These are phyloP conservation scores for Elongisporangium anandrum DNA, from an alignment of 352 stramenopile genomes.

Conservation along the genomic window DNA sequence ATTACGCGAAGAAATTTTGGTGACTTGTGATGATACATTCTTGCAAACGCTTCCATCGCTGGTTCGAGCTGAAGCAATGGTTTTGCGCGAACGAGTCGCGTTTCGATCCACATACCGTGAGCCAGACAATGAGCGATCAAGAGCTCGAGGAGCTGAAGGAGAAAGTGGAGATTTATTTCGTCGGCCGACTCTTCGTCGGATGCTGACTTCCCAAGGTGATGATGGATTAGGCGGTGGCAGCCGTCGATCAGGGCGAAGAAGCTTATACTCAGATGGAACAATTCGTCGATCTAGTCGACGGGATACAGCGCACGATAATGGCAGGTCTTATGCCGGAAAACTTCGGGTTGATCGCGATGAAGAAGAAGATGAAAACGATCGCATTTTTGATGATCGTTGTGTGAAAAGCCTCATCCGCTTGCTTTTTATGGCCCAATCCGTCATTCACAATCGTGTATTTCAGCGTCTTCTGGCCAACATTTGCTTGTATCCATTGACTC, in stretches of 20 bases:
- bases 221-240: constrained; percentile 35
- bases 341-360: constrained; percentile 72
- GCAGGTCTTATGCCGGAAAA: constrained; percentile 39
- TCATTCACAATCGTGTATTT: constrained; percentile 80
- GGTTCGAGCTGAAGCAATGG: constrained; percentile 93
- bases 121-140: constrained; percentile 17
- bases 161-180: constrained; percentile 69
- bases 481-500: constrained; percentile 74
- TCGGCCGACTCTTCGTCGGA: constrained; percentile 69
- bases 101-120: constrained; percentile 71
- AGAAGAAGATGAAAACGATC: constrained; percentile 52
- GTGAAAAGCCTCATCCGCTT: constrained; percentile 66
- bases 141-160: constrained; percentile 27
- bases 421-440: constrained; percentile 77
- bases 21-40: constrained; percentile 95
- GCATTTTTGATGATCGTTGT: constrained; percentile 62
- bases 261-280: constrained; percentile 36
- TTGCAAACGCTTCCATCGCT: constrained; percentile 92
- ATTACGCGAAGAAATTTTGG: constrained; percentile 95
- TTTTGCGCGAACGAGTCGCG: constrained; percentile 91
- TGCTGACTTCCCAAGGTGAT: constrained; percentile 69
- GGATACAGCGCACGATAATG: constrained; percentile 24
- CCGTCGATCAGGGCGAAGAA: constrained; percentile 34
- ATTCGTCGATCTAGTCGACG: constrained; percentile 30
- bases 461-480: constrained; percentile 77